Evolutionary conservation across 192 early-diverging fungal species (phyloP).

Genomic region (Gamsiella multidivaricata): DNA sequence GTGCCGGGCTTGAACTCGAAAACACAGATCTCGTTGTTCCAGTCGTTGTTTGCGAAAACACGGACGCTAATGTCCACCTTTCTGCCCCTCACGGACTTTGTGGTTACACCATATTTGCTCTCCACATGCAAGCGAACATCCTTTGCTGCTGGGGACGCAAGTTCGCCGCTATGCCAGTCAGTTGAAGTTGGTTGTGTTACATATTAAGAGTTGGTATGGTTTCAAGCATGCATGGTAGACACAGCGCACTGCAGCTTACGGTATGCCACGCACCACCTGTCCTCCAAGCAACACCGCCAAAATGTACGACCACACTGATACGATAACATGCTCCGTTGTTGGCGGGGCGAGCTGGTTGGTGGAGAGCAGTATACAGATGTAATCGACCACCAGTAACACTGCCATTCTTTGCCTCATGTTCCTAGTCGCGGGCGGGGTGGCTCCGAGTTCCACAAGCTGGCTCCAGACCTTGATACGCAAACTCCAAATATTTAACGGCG

Average conservation of each 20-base stretch:
- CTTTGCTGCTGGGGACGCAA: constrained; percentile 12
- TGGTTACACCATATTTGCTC: constrained; percentile 11
- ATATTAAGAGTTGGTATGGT: background rate
- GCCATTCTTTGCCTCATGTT: constrained; percentile 3
- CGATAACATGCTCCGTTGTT: constrained; percentile 4
- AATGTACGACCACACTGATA: constrained; percentile 8
- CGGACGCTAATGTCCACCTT: constrained; percentile 24
- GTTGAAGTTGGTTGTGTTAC: background rate
- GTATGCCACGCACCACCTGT: constrained; percentile 10
- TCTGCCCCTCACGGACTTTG: constrained; percentile 9
- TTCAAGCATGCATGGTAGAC: background rate
- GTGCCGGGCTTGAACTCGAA: constrained; percentile 11
- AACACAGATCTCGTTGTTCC: constrained; percentile 22
- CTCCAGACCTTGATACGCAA: constrained; percentile 16
- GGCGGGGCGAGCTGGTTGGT: constrained; percentile 1
- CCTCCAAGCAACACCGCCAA: constrained; percentile 10
- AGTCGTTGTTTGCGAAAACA: constrained; percentile 1
- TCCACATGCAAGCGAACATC: constrained; percentile 20
- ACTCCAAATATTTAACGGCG: background rate
- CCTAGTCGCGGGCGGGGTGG: constrained; percentile 3
- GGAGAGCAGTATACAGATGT: background rate
- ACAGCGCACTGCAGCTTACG: constrained; percentile 8
- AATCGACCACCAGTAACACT: constrained; percentile 6
- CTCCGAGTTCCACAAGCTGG: background rate
- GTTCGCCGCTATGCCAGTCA: constrained; percentile 12